These are phyloP conservation scores for Pythium folliculosum DNA, from an alignment of 352 stramenopile genomes.

Conservation along the genomic window DNA sequence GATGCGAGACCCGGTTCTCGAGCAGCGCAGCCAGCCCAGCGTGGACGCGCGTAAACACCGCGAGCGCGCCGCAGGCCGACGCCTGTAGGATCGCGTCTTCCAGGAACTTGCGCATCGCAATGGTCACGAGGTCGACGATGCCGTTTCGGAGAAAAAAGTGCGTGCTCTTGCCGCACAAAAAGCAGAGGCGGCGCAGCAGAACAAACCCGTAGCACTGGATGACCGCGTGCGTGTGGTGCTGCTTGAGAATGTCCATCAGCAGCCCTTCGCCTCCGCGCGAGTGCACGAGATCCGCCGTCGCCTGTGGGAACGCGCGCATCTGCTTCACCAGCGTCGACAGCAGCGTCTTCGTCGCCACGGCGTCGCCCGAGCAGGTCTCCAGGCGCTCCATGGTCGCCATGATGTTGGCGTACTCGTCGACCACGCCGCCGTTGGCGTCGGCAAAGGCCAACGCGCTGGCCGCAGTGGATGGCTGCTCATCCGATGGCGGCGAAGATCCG, in stretches of 20 bases:
- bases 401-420: constrained; percentile 47
- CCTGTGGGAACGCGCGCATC: constrained; percentile 68
- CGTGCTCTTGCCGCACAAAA: constrained; percentile 65
- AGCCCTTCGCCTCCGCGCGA: constrained; percentile 44
- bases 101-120: constrained; percentile 63
- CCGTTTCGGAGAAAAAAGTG: constrained; percentile 53
- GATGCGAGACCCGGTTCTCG: constrained; percentile 51
- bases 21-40: constrained; percentile 52
- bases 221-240: constrained; percentile 64
- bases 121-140: constrained; percentile 54
- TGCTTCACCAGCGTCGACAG: constrained; percentile 79
- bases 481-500: not conserved
- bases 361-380: constrained; percentile 39
- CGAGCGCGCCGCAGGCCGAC: constrained; percentile 69
- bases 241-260: constrained; percentile 57
- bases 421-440: not conserved
- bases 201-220: constrained; percentile 85
- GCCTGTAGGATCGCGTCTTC: constrained; percentile 84
- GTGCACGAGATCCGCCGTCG: constrained; percentile 65
- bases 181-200: constrained; percentile 69
- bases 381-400: constrained; percentile 54
- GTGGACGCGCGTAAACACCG: constrained; percentile 67
- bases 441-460: not conserved
- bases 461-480: not conserved
- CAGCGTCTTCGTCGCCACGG: constrained; percentile 54